Evolutionary conservation across 1,284 basidiomycete genomes (phyloP).

Genomic region (Leccinum pachyderme): DNA sequence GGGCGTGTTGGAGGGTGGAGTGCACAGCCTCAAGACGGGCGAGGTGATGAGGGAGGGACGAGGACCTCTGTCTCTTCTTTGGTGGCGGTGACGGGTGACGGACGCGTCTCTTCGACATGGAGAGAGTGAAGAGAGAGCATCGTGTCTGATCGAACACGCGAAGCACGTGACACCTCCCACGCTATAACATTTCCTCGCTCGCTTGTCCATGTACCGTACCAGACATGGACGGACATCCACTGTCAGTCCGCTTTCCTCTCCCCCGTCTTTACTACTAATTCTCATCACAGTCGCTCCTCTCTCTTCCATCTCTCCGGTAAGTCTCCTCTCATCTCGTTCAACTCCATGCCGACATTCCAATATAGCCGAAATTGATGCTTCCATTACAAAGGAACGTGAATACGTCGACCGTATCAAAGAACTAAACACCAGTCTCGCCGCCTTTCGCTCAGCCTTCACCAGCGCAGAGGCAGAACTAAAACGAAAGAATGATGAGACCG

Average conservation of each 20-base stretch:
- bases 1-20: constrained; percentile 68
- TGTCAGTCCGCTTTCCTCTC: constrained; percentile 3
- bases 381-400: constrained; percentile 25
- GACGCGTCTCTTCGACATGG: constrained; percentile 53
- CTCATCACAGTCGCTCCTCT: constrained; percentile 1
- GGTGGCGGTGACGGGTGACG: constrained; percentile 6
- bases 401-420: constrained; percentile 21
- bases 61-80: not conserved
- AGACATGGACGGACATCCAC: constrained; percentile 25
- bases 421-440: constrained; percentile 24
- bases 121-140: not conserved
- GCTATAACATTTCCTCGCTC: not conserved
- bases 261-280: not conserved
- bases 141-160: constrained; percentile 29
- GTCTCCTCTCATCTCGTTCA: not conserved
- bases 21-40: constrained; percentile 60
- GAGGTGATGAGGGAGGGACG: constrained; percentile 56
- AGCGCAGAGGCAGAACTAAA: constrained; percentile 21
- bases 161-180: constrained; percentile 33
- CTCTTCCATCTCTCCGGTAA: constrained; percentile 20
- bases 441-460: constrained; percentile 26
- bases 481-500: constrained; percentile 17
- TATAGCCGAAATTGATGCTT: constrained; percentile 31
- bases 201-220: not conserved
- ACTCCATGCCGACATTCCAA: not conserved